phyloP scores from a whole-genome alignment of 2,329 filamentous ascomycete genomes.

The Fusarium veterinarium region DNA sequence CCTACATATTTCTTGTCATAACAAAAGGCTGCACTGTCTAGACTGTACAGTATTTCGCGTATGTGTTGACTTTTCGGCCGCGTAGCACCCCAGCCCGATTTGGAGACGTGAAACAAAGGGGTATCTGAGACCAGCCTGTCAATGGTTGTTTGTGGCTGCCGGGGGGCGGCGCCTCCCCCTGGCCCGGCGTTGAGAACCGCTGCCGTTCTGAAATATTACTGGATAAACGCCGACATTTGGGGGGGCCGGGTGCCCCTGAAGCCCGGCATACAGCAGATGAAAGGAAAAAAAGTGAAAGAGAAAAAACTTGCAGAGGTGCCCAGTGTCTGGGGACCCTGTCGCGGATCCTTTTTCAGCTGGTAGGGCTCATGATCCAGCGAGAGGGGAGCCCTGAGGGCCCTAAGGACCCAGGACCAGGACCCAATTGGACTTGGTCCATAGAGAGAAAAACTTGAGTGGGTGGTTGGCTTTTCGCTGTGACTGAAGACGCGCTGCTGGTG shows the following conservation, averaged over 20 bases:
- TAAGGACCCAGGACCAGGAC: neutral
- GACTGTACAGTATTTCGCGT: conserved; percentile 14
- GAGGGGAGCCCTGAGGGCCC: neutral
- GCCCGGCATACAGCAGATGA: conserved; percentile 20
- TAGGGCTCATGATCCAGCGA: conserved; percentile 27
- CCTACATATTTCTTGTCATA: conserved; percentile 1
- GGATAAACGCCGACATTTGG: conserved; percentile 24
- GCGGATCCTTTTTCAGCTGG: conserved; percentile 44
- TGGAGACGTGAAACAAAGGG: conserved; percentile 44
- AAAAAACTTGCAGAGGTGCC: conserved; percentile 23
- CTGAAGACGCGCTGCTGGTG: conserved; percentile 22
- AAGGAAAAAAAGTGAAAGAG: neutral
- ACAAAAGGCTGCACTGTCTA: conserved; percentile 6
- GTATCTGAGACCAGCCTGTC: conserved; percentile 25
- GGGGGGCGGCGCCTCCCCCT: conserved; percentile 45
- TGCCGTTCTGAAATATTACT: conserved; percentile 18
- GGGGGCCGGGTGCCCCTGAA: conserved; percentile 34
- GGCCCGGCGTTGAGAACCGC: conserved; percentile 28
- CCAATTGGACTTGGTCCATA: neutral
- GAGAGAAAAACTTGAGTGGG: conserved; percentile 9
- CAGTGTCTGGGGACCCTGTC: conserved; percentile 32
- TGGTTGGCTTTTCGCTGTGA: conserved; percentile 8
- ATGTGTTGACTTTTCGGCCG: conserved; percentile 25
- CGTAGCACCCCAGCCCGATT: conserved; percentile 37
- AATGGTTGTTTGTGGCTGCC: conserved; percentile 36